Evolutionary conservation across 139 green algal species (phyloP).

Genomic region (Chlorella sp.): DNA sequence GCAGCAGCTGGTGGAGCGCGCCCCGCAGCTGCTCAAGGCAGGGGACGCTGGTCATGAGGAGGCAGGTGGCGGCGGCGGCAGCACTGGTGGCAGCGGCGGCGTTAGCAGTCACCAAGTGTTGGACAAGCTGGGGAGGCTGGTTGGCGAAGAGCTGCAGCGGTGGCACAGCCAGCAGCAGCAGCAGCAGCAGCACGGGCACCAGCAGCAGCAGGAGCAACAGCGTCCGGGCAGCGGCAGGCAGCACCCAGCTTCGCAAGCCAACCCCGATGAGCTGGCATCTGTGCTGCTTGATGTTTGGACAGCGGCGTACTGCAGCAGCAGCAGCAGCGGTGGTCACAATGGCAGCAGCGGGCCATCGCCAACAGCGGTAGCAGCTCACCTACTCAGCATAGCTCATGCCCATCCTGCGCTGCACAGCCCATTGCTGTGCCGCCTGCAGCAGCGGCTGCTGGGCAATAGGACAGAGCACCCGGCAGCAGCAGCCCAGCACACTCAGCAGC

Average conservation of each 20-base stretch:
- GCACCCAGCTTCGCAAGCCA: not conserved
- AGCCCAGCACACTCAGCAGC: not conserved
- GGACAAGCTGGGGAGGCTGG: constrained; percentile 1
- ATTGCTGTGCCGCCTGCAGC: constrained; percentile 10
- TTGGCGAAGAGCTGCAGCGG: not conserved
- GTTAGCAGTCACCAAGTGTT: constrained; percentile 1
- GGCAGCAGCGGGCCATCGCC: not conserved
- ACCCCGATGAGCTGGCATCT: not conserved
- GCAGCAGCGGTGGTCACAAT: no score
- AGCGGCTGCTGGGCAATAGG: not conserved
- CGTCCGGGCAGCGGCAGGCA: not conserved
- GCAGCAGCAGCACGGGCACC: no score
- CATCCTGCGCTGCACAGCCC: constrained; percentile 8
- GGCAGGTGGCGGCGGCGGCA: no score
- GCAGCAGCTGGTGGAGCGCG: not conserved
- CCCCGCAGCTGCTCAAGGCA: not conserved
- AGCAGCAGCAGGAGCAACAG: not conserved
- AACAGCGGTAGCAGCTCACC: constrained; percentile 2
- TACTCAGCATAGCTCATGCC: constrained; percentile 21
- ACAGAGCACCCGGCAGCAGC: not conserved
- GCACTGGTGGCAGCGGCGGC: not conserved
- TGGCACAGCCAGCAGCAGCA: not conserved
- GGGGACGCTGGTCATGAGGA: no score
- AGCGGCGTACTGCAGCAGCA: not conserved
- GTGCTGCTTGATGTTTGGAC: not conserved